These are phyloP conservation scores for Penicillium antarcticum DNA, from an alignment of 495 filamentous ascomycete genomes.

Conservation along the genomic window DNA sequence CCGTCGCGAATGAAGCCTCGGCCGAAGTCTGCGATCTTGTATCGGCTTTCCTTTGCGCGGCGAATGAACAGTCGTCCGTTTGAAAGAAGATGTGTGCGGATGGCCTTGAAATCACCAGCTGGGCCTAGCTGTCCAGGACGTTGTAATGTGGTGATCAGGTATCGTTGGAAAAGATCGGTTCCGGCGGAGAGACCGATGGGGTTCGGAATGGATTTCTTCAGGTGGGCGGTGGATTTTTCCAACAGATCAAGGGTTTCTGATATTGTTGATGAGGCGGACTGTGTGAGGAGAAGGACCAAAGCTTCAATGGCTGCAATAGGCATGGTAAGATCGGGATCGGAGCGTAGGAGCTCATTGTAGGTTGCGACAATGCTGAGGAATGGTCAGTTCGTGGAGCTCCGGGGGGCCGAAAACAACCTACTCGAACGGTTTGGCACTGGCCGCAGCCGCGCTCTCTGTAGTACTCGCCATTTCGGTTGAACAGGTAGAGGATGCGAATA, in stretches of 20 bases:
- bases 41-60: conserved; percentile 79
- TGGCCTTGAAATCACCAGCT: conserved; percentile 71
- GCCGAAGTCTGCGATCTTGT: conserved; percentile 78
- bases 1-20: conserved; percentile 70
- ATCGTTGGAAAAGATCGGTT: conserved; percentile 93
- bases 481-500: background rate
- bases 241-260: conserved; percentile 90
- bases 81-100: conserved; percentile 74
- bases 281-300: conserved; percentile 76
- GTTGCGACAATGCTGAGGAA: conserved; percentile 52
- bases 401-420: conserved; percentile 17
- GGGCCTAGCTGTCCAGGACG: conserved; percentile 50
- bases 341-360: conserved; percentile 56
- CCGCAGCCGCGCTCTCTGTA: conserved; percentile 20
- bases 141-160: conserved; percentile 71
- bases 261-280: conserved; percentile 74
- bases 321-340: conserved; percentile 86
- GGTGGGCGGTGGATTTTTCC: conserved; percentile 63
- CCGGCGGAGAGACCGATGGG: conserved; percentile 87
- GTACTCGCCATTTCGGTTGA: conserved; percentile 33
- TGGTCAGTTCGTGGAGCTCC: conserved; percentile 14
- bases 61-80: conserved; percentile 83
- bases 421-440: conserved; percentile 41
- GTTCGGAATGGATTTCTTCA: conserved; percentile 76
- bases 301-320: conserved; percentile 94